Percentiles rank a stretch among this genome's conserved stretches.
These are phyloP conservation scores for Blastobotrys parvus DNA, from an alignment of 805 yeast species.

Conservation along the genomic window DNA sequence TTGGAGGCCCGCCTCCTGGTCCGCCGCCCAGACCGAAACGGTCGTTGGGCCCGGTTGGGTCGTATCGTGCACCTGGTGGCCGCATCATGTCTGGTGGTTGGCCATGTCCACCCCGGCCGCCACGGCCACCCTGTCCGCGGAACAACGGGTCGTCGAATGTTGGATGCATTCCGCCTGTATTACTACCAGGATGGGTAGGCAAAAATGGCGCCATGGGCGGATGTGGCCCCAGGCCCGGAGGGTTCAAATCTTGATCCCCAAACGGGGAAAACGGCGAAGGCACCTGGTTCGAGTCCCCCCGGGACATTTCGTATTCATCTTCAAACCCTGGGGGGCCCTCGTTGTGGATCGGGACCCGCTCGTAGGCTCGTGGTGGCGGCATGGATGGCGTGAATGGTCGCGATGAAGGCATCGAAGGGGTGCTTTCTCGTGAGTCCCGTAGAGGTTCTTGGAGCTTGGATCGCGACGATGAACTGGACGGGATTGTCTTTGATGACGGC, in stretches of 20 bases:
- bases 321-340: conserved; percentile 36
- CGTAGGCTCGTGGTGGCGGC: background rate
- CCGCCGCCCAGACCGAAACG: conserved; percentile 1
- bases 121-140: conserved; percentile 14
- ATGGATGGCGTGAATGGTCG: conserved; percentile 5
- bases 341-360: conserved; percentile 20
- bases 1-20: background rate
- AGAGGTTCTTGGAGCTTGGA: background rate
- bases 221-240: conserved; percentile 31
- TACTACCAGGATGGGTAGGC: conserved; percentile 9
- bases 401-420: conserved; percentile 1
- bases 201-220: conserved; percentile 28
- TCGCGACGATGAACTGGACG: too few species aligned
- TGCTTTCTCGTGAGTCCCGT: background rate
- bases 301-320: conserved; percentile 31
- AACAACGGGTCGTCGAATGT: conserved; percentile 24
- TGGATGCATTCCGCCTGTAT: conserved; percentile 28
- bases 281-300: background rate
- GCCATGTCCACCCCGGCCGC: conserved; percentile 10
- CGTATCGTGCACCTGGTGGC: conserved; percentile 35
- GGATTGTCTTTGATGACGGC: background rate
- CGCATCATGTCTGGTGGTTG: conserved; percentile 19
- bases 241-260: conserved; percentile 33
- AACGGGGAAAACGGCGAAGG: conserved; percentile 15
- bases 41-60: conserved; percentile 28